Evolutionary conservation across 2,329 filamentous ascomycete species (phyloP).

Genomic region (Fusarium succisae): DNA sequence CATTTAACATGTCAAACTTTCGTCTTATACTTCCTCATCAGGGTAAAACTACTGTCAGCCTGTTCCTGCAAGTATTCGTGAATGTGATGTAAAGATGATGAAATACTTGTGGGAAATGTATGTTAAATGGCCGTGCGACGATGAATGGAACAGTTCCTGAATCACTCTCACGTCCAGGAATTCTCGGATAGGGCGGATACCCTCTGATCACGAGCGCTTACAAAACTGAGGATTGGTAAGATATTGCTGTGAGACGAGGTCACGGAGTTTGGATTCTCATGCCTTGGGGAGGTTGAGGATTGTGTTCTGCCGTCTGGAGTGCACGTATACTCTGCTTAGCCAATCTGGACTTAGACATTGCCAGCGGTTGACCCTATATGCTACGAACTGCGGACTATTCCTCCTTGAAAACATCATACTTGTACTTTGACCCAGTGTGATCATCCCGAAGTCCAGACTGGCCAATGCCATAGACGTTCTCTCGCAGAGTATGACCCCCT

Average conservation of each 20-base stretch:
- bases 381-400: slow-evolving; percentile 42
- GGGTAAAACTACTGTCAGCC: neutral
- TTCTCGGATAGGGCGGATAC: neutral
- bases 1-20: neutral
- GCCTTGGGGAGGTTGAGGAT: neutral
- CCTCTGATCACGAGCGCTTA: neutral
- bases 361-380: neutral
- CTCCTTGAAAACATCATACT: slow-evolving; percentile 70
- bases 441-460: slow-evolving; percentile 66
- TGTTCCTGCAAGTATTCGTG: neutral
- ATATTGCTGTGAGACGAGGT: no score
- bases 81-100: neutral
- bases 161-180: neutral
- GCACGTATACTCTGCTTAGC: neutral
- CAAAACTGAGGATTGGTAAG: neutral
- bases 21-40: neutral
- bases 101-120: no score
- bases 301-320: neutral
- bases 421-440: slow-evolving; percentile 67
- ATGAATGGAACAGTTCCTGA: neutral
- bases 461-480: slow-evolving; percentile 70
- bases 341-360: no score
- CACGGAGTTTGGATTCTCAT: neutral
- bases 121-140: neutral
- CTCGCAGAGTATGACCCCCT: slow-evolving; percentile 58